Evolutionary conservation across 163 green algal genomes (phyloP).

Genomic region (Scenedesmus sp.): DNA sequence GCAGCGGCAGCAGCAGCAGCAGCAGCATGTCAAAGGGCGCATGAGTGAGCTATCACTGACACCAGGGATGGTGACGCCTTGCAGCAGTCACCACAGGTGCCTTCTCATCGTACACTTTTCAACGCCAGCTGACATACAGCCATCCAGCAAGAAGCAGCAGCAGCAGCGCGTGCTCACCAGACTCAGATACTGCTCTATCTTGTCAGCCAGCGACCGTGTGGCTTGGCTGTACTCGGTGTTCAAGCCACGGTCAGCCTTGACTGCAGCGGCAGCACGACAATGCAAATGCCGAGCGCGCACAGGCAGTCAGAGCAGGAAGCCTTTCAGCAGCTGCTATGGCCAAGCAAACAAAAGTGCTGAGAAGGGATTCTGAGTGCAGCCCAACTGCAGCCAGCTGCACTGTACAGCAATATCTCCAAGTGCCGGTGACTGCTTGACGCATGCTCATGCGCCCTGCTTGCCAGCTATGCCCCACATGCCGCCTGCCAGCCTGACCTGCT

Average conservation of each 20-base stretch:
- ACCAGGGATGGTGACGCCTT: background rate
- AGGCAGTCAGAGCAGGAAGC: background rate
- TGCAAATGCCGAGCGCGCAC: background rate
- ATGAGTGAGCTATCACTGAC: background rate
- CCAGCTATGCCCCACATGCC: background rate
- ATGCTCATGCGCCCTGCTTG: background rate
- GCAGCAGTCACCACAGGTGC: background rate
- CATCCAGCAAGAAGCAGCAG: background rate
- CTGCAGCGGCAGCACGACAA: conserved; percentile 6
- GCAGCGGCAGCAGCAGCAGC: background rate
- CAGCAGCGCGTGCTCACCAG: conserved; percentile 46
- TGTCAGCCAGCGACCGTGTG: conserved; percentile 55
- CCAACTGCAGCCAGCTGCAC: too few relatives aligned
- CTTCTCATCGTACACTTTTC: background rate
- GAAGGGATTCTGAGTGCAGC: too few relatives aligned
- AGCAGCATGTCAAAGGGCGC: too few relatives aligned
- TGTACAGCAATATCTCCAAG: background rate
- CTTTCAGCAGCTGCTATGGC: background rate
- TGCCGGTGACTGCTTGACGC: too few relatives aligned
- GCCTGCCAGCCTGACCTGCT: background rate
- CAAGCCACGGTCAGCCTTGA: conserved; percentile 36
- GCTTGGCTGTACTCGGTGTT: conserved; percentile 56
- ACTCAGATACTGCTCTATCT: conserved; percentile 58
- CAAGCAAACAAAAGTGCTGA: background rate
- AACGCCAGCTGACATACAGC: background rate